These are phyloP conservation scores for Hyaloperonospora arabidopsidis DNA, from an alignment of 352 stramenopile species.

Conservation along the genomic window DNA sequence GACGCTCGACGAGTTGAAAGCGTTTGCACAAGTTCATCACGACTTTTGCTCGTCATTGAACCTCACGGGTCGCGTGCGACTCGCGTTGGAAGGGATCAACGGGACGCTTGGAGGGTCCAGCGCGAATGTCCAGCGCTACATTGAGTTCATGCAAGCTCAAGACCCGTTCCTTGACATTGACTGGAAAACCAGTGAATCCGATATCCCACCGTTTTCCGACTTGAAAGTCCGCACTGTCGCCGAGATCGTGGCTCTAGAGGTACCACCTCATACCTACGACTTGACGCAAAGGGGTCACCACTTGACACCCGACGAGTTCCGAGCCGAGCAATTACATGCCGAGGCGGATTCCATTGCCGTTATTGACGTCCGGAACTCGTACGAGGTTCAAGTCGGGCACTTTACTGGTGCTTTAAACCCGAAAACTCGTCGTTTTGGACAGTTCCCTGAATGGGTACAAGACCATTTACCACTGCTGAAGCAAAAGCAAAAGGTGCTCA, in stretches of 20 bases:
- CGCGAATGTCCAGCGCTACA: conserved; percentile 51
- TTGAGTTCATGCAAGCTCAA: conserved; percentile 39
- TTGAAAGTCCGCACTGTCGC: conserved; percentile 56
- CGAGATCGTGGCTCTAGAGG: conserved; percentile 75
- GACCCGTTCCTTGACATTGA: conserved; percentile 41
- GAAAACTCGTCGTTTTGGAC: conserved; percentile 70
- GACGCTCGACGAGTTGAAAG: conserved; percentile 27
- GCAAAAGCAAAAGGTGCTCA: conserved; percentile 70
- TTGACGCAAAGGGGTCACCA: conserved; percentile 38
- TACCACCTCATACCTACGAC: conserved; percentile 47
- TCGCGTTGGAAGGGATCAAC: conserved; percentile 83
- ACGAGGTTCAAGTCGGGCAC: conserved; percentile 78
- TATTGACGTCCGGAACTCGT: conserved; percentile 72
- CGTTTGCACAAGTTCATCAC: conserved; percentile 37
- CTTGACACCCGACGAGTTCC: conserved; percentile 61
- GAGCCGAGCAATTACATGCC: conserved; percentile 28
- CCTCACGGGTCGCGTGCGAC: conserved; percentile 65
- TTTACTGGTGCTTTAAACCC: conserved; percentile 70
- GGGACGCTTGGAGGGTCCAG: conserved; percentile 59
- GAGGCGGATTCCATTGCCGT: conserved; percentile 31
- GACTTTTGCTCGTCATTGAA: conserved; percentile 39
- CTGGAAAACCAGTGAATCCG: conserved; percentile 72
- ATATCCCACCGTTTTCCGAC: conserved; percentile 47
- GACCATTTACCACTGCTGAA: conserved; percentile 46
- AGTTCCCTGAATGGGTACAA: conserved; percentile 67